Evolutionary conservation across 345 rosid species (phyloP).

Genomic region (Brassica cretica): DNA sequence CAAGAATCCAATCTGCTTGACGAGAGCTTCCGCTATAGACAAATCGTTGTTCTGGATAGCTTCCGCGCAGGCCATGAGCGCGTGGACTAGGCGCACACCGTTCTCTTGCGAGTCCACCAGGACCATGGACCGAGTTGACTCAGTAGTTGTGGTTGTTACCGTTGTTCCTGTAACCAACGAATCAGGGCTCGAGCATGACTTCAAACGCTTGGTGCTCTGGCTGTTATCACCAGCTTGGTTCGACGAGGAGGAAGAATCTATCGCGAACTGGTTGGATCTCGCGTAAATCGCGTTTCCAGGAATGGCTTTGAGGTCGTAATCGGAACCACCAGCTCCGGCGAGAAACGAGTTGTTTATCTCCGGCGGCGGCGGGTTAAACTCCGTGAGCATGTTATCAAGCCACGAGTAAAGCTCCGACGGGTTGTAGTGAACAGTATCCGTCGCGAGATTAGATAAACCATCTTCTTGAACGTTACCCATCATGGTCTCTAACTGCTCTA

Average conservation of each 20-base stretch:
- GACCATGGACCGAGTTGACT: conserved; percentile 53
- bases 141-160: conserved; percentile 25
- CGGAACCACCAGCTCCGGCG: conserved; percentile 44
- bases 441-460: conserved; percentile 54
- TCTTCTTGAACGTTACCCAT: conserved; percentile 65
- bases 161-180: conserved; percentile 35
- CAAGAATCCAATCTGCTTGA: conserved; percentile 60
- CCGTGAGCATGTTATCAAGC: conserved; percentile 69
- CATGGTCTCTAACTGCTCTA: conserved; percentile 72
- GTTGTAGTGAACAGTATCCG: conserved; percentile 76
- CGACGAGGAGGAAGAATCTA: conserved; percentile 43
- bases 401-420: conserved; percentile 72
- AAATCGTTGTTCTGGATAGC: conserved; percentile 63
- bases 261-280: conserved; percentile 27
- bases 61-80: conserved; percentile 78
- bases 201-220: conserved; percentile 45
- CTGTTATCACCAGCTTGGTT: not conserved
- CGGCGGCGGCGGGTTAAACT: conserved; percentile 43
- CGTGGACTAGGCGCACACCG: conserved; percentile 75
- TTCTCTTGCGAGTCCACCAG: conserved; percentile 79
- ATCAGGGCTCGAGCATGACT: conserved; percentile 41
- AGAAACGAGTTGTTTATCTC: conserved; percentile 40
- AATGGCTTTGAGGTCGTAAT: conserved; percentile 69
- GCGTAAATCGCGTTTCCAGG: conserved; percentile 67
- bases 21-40: conserved; percentile 58